Evolutionary conservation across 2,329 filamentous ascomycete genomes (phyloP), one percentile per base, ranked within the genome.

Genomic region (Alternaria atra): DNA sequence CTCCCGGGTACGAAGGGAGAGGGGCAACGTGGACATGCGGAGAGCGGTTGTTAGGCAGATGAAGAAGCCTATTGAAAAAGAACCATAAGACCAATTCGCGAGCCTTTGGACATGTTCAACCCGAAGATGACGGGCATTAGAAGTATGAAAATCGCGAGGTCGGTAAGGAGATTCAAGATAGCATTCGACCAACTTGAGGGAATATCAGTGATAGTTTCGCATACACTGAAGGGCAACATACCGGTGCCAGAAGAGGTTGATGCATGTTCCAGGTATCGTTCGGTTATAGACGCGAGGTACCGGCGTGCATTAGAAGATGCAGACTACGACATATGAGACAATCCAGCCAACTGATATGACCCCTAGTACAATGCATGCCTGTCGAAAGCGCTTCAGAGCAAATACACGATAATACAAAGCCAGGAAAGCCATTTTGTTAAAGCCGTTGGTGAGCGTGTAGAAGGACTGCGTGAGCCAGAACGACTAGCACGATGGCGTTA

Each of bases 31-130:
- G 12, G 59, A 64, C 72, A 74, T 73, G 53, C 72, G 72, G 7
- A 74, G 61, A 9, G 61, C 64, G 1, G 70, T 73, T 5, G 65
- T 69, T 5, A 73, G 53, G 55, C 70, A 73, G 37, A 73, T 70
- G 57, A 73, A 71, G 56, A 72, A 71, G 27, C 71, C 71, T 40
- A 73, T 67, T 10, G 63, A 65, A 73, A 73, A n/a, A 74, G 63
- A 2, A 73, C 34, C 6, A 66, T 34, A 5, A 73, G 64, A 10
- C 67, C 67, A 23, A 73, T 58, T 17, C 60, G 61, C 2, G 58
- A 64, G 15, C 66, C 60, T 4, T 61, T 32, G 3, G 67, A 66
- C 69, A 73, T 71, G 39, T 72, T 70, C 17, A 73, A 61, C 5
- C 56, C 50, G 13, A 58, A 32, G 15, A 73, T 69, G 13, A 70